Percentiles rank a stretch among this genome's conserved stretches.
Evolutionary conservation across 805 yeast genomes (phyloP).

Genomic region (Sugiyamaella smithiae): DNA sequence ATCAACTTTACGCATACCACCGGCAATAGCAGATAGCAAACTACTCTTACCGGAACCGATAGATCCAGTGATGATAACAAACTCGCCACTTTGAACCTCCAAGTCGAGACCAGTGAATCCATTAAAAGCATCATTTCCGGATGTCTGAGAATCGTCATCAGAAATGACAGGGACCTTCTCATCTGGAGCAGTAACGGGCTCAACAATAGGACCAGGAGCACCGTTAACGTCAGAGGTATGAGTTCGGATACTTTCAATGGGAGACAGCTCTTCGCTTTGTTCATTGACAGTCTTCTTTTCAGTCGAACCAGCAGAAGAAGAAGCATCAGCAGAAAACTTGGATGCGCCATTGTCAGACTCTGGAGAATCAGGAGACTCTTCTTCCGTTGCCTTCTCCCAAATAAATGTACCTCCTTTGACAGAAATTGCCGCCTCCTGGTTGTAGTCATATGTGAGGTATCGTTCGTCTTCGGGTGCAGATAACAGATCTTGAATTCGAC

Average conservation of each 20-base stretch:
- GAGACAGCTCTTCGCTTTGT: slow-evolving; percentile 9
- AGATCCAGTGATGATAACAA: slow-evolving; percentile 72
- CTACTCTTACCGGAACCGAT: slow-evolving; percentile 85
- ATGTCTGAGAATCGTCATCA: not conserved
- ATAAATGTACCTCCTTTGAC: slow-evolving; percentile 55
- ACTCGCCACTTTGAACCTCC: slow-evolving; percentile 57
- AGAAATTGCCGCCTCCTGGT: slow-evolving; percentile 45
- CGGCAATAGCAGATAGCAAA: slow-evolving; percentile 65
- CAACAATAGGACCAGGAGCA: slow-evolving; percentile 12
- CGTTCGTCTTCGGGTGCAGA: slow-evolving; percentile 42
- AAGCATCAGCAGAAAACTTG: slow-evolving; percentile 4
- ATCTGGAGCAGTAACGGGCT: not conserved
- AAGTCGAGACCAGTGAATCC: slow-evolving; percentile 43
- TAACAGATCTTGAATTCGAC: slow-evolving; percentile 52
- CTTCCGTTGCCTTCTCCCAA: slow-evolving; percentile 51
- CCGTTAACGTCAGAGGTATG: slow-evolving; percentile 26
- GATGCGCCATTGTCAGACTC: slow-evolving; percentile 25
- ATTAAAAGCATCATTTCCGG: slow-evolving; percentile 29
- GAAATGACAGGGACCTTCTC: slow-evolving; percentile 54
- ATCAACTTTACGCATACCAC: slow-evolving; percentile 55
- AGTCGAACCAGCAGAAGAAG: slow-evolving; percentile 39
- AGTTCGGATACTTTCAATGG: slow-evolving; percentile 12
- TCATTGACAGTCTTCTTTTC: slow-evolving; percentile 31
- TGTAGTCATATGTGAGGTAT: slow-evolving; percentile 33
- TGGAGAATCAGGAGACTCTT: slow-evolving; percentile 7